phyloP scores from a whole-genome alignment of 2,329 filamentous ascomycete species.

The Neonectria faginata region DNA sequence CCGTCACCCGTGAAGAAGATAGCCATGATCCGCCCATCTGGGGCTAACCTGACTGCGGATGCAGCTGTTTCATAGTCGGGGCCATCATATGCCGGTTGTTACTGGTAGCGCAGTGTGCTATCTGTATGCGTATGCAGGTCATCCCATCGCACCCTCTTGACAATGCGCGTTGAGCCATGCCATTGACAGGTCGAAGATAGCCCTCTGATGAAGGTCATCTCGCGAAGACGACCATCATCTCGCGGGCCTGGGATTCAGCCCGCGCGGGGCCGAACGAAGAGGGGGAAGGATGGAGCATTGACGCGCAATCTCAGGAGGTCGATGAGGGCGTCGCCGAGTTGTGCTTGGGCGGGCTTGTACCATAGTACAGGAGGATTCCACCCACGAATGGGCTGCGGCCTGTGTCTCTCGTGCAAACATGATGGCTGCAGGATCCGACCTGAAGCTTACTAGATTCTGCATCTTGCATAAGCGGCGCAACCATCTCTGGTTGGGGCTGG shows the following conservation, averaged over 20 bases:
- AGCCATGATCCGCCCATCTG: conserved; percentile 29
- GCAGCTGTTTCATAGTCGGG: conserved; percentile 37
- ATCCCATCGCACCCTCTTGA: conserved; percentile 32
- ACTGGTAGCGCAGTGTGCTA: conserved; percentile 33
- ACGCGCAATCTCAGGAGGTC: conserved; percentile 35
- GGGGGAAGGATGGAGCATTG: conserved; percentile 22
- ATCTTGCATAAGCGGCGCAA: conserved; percentile 49
- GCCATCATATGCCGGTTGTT: conserved; percentile 31
- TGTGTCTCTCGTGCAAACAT: conserved; percentile 38
- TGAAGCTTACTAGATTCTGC: conserved; percentile 40
- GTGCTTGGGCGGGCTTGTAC: conserved; percentile 32
- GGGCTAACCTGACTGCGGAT: conserved; percentile 38
- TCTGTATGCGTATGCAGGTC: conserved; percentile 41
- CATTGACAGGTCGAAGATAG: conserved; percentile 38
- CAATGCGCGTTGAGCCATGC: conserved; percentile 34
- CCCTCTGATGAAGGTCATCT: conserved; percentile 41
- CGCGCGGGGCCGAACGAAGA: conserved; percentile 21
- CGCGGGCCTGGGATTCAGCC: conserved; percentile 36
- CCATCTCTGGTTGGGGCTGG: conserved; percentile 26
- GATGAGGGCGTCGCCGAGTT: conserved; percentile 38
- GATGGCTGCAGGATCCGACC: conserved; percentile 38
- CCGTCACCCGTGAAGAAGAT: conserved; percentile 29
- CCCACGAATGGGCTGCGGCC: conserved; percentile 39
- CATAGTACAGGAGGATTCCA: conserved; percentile 33
- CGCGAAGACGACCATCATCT: conserved; percentile 35